Base-by-base conservation (phyloP, 306 rosid genomes). In the Glycine tomentella region DNA sequence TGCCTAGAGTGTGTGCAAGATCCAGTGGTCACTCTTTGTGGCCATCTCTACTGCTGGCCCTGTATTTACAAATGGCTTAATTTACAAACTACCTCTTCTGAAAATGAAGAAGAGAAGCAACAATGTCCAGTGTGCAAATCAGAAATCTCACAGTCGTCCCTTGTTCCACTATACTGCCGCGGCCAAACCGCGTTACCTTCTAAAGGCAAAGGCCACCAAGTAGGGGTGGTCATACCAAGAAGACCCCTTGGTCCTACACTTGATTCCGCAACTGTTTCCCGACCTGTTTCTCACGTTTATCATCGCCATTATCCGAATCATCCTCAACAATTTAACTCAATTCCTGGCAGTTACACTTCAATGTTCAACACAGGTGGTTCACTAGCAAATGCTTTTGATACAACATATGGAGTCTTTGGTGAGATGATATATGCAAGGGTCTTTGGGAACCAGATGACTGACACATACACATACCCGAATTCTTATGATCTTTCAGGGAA, bases 41-140 rank as follows among this genome's bases (percentile, higher is more conserved):
- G 99, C 25, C 99, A 93, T 78, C 95, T 95, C 81, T 95, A 83
- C 79, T 95, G 99, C 91, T 95, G 99, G 99, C 94, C 97, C 40
- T 95, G 99, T 93, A 83, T 95, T 15, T 95, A 93, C 87, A 90
- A 89, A 75, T 95, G 99, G 99, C 89, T 93, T 55, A 84, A 85
- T 45, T 87, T 65, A 78, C 84, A 79, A 64, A 67, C 12, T 34
- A 8, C n/a, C 15, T 62, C 89, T 36, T 17, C 83, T 7, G 88
- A 82, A 69, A 15, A 58, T 57, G 79, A 72, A 71, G 87, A 72
- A 71, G 87, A 86, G 10, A 84, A 59, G 62, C 84, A 81, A 16
- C 90, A 72, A 4, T 95, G 99, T 82, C 97, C 99, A 4, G 97
- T 95, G 1, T 95, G 99, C 89, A 95, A 95, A 87, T 85, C 97